Evolutionary conservation across 345 rosid species (phyloP).

Genomic region (Heritiera littoralis): DNA sequence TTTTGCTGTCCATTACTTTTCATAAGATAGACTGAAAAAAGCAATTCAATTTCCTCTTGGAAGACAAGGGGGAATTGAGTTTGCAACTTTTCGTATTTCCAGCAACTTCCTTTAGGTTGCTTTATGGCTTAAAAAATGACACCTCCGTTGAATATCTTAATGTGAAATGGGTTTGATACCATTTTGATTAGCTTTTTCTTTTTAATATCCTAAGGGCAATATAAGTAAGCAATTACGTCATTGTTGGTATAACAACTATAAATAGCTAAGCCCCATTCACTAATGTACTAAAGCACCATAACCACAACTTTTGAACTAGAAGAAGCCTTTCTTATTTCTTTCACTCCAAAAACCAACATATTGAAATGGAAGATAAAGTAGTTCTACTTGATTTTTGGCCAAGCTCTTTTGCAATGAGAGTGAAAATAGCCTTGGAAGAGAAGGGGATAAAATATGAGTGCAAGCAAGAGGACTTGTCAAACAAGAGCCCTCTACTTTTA

Average conservation of each 20-base stretch:
- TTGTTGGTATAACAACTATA: not conserved
- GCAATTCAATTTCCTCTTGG: not conserved
- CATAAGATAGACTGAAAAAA: not conserved
- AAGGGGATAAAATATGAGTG: constrained; percentile 15
- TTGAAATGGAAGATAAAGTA: constrained; percentile 13
- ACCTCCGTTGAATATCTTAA: not conserved
- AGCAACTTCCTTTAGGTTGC: not conserved
- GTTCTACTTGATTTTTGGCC: constrained; percentile 12
- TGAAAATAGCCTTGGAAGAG: constrained; percentile 11
- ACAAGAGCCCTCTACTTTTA: constrained; percentile 9
- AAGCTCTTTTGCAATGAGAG: constrained; percentile 15
- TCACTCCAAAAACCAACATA: not conserved
- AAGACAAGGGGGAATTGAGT: not conserved
- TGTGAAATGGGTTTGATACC: constrained; percentile 4
- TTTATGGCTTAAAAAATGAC: not conserved
- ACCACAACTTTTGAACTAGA: not conserved
- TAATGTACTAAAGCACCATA: not conserved
- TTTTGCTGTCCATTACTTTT: not conserved
- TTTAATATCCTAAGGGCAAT: not conserved
- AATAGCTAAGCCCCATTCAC: not conserved
- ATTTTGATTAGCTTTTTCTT: not conserved
- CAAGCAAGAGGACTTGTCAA: constrained; percentile 7
- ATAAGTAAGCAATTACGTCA: constrained; percentile 12
- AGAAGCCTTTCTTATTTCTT: not conserved
- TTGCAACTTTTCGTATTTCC: not conserved